These are phyloP conservation scores for Jimgerdemannia lactiflua DNA, from an alignment of 192 early-diverging fungal genomes.

Conservation along the genomic window DNA sequence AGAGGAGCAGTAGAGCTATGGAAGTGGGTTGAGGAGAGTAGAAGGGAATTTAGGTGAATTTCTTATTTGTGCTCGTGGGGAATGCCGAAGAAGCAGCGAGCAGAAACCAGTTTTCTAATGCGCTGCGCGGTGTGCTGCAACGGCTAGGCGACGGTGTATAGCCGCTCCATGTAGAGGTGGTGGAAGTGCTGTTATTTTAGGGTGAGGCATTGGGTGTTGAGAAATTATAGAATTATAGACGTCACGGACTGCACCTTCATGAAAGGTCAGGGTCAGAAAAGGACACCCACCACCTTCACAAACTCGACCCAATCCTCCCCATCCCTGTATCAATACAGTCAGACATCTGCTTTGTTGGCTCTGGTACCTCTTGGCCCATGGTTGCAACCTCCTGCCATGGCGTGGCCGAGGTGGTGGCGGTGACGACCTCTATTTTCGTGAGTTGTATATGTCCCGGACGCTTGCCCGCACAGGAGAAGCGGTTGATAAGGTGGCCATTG, in stretches of 20 bases:
- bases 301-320: constrained; percentile 16
- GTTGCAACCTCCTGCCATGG: not conserved
- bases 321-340: constrained; percentile 4
- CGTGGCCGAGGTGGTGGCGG: too few species aligned
- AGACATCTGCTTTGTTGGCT: constrained; percentile 5
- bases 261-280: not conserved
- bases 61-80: too few species aligned
- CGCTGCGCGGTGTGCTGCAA: constrained; percentile 1
- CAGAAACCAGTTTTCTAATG: constrained; percentile 5
- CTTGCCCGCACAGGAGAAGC: not conserved
- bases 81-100: constrained; percentile 6
- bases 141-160: constrained; percentile 12
- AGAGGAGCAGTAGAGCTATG: not conserved
- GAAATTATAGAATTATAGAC: not conserved
- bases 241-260: not conserved
- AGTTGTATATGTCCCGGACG: not conserved
- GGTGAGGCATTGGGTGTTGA: not conserved
- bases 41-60: not conserved
- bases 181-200: not conserved
- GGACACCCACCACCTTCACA: constrained; percentile 10
- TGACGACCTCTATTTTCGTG: too few species aligned
- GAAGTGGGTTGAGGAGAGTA: not conserved
- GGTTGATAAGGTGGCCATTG: not conserved
- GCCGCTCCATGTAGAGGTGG: constrained; percentile 7
- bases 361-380: not conserved